Evolutionary conservation across 345 rosid species (phyloP), one percentile per base, ranked within the genome.

Genomic region (Arabis alpina): DNA sequence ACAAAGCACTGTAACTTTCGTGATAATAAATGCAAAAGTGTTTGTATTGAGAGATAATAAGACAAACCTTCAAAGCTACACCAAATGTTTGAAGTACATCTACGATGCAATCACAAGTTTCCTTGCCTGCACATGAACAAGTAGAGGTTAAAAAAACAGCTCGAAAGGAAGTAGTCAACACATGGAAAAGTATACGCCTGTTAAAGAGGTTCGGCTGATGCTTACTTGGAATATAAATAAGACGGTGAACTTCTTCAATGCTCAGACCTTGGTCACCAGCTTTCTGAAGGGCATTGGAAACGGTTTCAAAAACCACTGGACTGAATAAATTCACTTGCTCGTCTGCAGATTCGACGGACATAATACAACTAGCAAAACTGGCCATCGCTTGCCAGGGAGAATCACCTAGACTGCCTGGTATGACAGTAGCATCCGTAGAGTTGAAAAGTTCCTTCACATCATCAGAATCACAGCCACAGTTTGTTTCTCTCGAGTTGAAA

Each of bases 231-330:
- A 62, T 64, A 60, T 81, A 84, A 60, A 74, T 56, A 59, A 80
- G 71, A 59, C 71, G 55, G 30, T 83, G 82, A 70, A 91, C 76
- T 68, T 88, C 91, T 81, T 81, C 83, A 50, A 82, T 55, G 77
- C 84, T 82, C 84, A 91, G 76, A 52, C 99, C 99, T 79, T 89
- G 97, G 78, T 94, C 99, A 72, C 99, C 99, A 67, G 96, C 89
- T 81, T 80, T 88, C 79, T 89, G 85, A 82, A 91, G 87, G 49
- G 83, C 84, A 73, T 70, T 28, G 75, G 80, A 82, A 66, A 84
- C 60, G 64, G 76, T 70, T 82, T 79, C 84, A 56, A 94, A 85
- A 69, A 81, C 77, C 74, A 69, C 76, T 24, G 90, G 88, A 80
- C 56, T 55, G 67, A 79, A 64, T 54, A 62, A 55, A 80, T 75